Conservation (phyloP, 2,329 filamentous ascomycete species). For the Pseudohalonectria lignicola region DNA sequence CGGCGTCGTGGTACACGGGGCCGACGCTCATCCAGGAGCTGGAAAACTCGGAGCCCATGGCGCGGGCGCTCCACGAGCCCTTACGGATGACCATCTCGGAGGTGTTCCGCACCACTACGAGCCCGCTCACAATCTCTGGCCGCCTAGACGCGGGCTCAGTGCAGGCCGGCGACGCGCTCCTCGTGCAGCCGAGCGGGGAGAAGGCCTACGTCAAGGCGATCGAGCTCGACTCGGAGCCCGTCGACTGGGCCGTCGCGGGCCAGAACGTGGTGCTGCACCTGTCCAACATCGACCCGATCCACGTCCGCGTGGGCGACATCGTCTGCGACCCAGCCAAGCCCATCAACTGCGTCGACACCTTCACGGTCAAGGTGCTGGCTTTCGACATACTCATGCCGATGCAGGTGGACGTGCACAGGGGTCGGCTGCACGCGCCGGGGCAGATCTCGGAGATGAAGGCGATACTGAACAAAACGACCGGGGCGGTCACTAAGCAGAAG, state of each 20-base stretch:
- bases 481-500: constrained; percentile 67
- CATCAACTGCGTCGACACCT: constrained; percentile 59
- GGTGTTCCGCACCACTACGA: constrained; percentile 71
- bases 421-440: constrained; percentile 68
- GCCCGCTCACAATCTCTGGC: constrained; percentile 75
- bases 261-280: constrained; percentile 83
- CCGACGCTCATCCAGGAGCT: constrained; percentile 73
- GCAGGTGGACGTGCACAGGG: constrained; percentile 79
- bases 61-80: constrained; percentile 63
- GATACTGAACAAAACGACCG: constrained; percentile 67
- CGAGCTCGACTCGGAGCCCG: constrained; percentile 59
- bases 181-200: constrained; percentile 73
- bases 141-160: constrained; percentile 75
- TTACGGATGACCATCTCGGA: constrained; percentile 81
- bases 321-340: constrained; percentile 61
- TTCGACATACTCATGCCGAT: constrained; percentile 87
- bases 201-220: constrained; percentile 72
- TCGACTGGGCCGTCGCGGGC: constrained; percentile 86
- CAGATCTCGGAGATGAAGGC: constrained; percentile 62
- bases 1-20: constrained; percentile 69
- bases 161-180: constrained; percentile 71
- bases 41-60: constrained; percentile 66
- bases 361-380: constrained; percentile 75
- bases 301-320: constrained; percentile 77
- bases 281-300: constrained; percentile 70